Percentiles rank a stretch among this genome's conserved stretches.
Evolutionary conservation across 306 rosid species (phyloP).

Genomic region (Pterocarpus santalinus): DNA sequence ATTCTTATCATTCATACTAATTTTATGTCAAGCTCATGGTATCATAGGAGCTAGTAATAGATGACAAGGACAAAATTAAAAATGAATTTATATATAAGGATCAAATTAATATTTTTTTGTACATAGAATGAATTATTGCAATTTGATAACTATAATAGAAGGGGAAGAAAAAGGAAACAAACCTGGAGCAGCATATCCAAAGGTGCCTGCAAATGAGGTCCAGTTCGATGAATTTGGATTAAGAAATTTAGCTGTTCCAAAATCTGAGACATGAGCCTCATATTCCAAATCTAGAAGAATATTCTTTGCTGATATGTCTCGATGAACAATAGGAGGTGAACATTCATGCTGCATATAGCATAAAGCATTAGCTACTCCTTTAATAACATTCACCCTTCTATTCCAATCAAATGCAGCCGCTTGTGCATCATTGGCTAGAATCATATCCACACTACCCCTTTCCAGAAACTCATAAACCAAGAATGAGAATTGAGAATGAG

Average conservation of each 20-base stretch:
- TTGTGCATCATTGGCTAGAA: conserved; percentile 19
- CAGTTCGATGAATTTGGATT: conserved; percentile 33
- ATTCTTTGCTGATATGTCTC: conserved; percentile 41
- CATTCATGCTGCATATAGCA: conserved; percentile 44
- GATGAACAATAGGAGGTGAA: conserved; percentile 33
- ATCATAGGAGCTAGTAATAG: no score
- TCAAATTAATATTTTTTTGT: no score
- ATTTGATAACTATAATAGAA: no score
- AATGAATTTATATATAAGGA: no score
- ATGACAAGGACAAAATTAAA: no score
- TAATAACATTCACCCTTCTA: conserved; percentile 14
- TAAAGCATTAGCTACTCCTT: conserved; percentile 43
- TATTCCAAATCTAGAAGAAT: conserved; percentile 35
- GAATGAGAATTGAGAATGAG: background rate
- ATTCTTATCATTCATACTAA: no score
- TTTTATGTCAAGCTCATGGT: no score
- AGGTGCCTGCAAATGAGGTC: conserved; percentile 38
- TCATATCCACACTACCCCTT: conserved; percentile 24
- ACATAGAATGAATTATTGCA: no score
- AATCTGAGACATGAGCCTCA: conserved; percentile 38
- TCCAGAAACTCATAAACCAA: conserved; percentile 40
- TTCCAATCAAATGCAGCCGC: conserved; percentile 34
- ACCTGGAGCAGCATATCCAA: conserved; percentile 48
- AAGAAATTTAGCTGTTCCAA: conserved; percentile 34
- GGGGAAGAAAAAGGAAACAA: background rate